phyloP scores from a whole-genome alignment of 129 eudicot genomes.

The Pulicaria dysenterica region DNA sequence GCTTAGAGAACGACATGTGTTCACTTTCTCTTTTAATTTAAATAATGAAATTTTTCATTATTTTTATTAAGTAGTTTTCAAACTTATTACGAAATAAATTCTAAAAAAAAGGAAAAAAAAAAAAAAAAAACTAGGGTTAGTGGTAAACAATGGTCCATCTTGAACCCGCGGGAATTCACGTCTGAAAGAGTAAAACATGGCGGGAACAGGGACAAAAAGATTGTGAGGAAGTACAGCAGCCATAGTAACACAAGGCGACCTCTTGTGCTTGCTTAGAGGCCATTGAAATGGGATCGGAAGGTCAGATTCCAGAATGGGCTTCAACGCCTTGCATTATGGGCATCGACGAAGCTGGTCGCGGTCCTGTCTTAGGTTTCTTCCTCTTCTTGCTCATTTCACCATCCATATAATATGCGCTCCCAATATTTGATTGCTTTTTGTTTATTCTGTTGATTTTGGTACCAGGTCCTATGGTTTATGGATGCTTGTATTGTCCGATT shows the following conservation, averaged over 20 bases:
- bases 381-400: neutral
- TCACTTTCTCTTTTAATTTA: too few relatives aligned
- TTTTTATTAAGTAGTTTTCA: too few relatives aligned
- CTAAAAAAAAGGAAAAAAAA: too few relatives aligned
- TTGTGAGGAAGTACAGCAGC: neutral
- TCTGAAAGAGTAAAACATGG: conserved; percentile 16
- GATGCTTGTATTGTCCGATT: conserved; percentile 84
- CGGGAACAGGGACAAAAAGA: conserved; percentile 22
- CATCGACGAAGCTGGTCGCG: conserved; percentile 98
- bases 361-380: conserved; percentile 90
- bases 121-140: conserved; percentile 3
- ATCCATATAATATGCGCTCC: neutral
- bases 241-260: neutral
- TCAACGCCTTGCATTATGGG: conserved; percentile 92
- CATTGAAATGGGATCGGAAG: conserved; percentile 60
- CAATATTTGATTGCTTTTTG: neutral
- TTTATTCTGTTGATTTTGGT: neutral
- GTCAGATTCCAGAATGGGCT: conserved; percentile 64
- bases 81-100: too few relatives aligned
- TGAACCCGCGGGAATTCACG: conserved; percentile 9
- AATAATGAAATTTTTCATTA: too few relatives aligned
- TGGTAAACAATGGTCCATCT: neutral
- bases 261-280: conserved; percentile 1
- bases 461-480: conserved; percentile 96
- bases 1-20: too few relatives aligned